Evolutionary conservation across 2,329 filamentous ascomycete genomes (phyloP).

Genomic region (Colletotrichum orchidophilum): DNA sequence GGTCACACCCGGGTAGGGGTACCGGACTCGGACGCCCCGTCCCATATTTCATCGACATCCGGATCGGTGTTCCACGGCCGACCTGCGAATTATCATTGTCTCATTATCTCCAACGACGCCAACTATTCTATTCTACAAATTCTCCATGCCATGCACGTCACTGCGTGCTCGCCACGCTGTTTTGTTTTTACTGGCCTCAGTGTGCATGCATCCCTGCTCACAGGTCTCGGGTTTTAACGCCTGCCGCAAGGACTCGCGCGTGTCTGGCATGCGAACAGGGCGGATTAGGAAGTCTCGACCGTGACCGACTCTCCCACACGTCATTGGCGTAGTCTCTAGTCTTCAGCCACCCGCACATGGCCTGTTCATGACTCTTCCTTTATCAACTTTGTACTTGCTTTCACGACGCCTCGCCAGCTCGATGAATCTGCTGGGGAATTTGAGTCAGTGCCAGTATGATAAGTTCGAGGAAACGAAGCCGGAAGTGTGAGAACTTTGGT

Average conservation of each 20-base stretch:
- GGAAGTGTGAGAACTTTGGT: not conserved
- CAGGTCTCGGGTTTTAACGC: constrained; percentile 15
- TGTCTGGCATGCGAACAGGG: constrained; percentile 14
- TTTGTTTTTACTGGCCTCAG: not conserved
- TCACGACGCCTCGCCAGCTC: not conserved
- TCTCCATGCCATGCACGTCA: not conserved
- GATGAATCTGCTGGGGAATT: not conserved
- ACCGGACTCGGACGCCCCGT: constrained; percentile 12
- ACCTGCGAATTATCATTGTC: not conserved
- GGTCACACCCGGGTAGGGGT: not conserved
- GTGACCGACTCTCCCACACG: not conserved
- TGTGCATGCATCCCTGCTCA: not conserved
- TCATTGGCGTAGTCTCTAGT: not conserved
- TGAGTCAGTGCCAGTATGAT: too few species aligned
- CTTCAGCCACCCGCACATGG: not conserved
- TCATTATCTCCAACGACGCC: not conserved
- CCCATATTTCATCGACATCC: not conserved
- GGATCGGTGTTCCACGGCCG: not conserved
- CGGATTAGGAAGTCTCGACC: not conserved
- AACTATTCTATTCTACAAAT: not conserved
- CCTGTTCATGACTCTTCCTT: not conserved
- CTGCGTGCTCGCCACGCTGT: not conserved
- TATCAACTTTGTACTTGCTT: not conserved
- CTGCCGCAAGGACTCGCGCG: constrained; percentile 5
- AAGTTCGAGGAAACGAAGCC: too few species aligned